phyloP scores from a whole-genome alignment of 805 yeast species.

The Candida odintsovae region DNA sequence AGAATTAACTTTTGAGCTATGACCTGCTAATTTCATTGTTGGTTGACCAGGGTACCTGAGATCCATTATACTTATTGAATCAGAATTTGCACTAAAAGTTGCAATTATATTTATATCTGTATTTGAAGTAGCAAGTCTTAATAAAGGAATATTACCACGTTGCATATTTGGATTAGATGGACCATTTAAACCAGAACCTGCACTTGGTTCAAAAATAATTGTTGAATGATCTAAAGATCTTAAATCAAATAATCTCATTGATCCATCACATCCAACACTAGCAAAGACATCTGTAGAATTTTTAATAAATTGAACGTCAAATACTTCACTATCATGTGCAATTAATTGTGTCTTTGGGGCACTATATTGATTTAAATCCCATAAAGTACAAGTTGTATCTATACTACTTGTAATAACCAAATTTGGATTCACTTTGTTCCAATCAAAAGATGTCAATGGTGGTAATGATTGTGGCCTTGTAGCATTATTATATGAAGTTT shows the following conservation, averaged over 20 bases:
- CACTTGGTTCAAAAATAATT: conserved; percentile 78
- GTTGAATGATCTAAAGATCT: conserved; percentile 90
- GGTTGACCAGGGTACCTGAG: conserved; percentile 87
- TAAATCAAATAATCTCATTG: conserved; percentile 86
- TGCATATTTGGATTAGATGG: conserved; percentile 2
- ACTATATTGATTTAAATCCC: conserved; percentile 71
- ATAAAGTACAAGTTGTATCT: conserved; percentile 94
- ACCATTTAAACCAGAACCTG: conserved; percentile 11
- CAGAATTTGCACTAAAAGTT: conserved; percentile 68
- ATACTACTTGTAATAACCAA: conserved; percentile 78
- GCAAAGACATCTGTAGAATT: conserved; percentile 76
- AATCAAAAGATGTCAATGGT: conserved; percentile 91
- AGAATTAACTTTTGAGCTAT: conserved; percentile 60
- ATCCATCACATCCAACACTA: conserved; percentile 93
- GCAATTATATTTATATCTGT: conserved; percentile 80
- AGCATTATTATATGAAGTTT: conserved; percentile 36
- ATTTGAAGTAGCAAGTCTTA: conserved; percentile 73
- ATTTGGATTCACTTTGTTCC: conserved; percentile 72
- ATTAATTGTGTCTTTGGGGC: conserved; percentile 87
- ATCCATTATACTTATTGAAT: conserved; percentile 65
- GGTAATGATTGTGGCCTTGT: conserved; percentile 43
- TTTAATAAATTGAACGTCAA: conserved; percentile 80
- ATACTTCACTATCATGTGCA: conserved; percentile 95
- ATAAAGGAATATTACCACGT: conserved; percentile 35
- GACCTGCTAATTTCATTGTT: conserved; percentile 61